Base-by-base conservation (phyloP, 371 early-diverging fungal species). In the Haplosporangium sp. region DNA sequence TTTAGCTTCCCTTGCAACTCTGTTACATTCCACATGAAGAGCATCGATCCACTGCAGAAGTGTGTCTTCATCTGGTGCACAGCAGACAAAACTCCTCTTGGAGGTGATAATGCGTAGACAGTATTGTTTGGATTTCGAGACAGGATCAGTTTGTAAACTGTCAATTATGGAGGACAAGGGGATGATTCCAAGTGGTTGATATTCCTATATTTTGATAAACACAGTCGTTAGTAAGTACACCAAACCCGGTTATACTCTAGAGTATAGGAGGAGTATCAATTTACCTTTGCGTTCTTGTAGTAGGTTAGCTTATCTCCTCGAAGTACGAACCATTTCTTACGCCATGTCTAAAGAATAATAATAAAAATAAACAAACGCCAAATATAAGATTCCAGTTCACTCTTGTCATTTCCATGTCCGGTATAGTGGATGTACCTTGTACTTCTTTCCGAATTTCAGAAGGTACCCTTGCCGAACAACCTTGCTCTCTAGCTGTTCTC, bases 281-380 rank as follows among this genome's bases (percentile, higher is more conserved):
- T 64, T 86, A 91, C 92, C 85, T 91, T 91, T 35, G 90, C 88
- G 71, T 96, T 90, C 78, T 95, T 94, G 84, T 96, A 96, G 73
- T 90, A 92, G 5, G 90, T 86, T 53, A 96, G 77, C n/a, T 88
- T 90, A 59, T 92, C 92, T 45, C 89, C 90, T 45, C 95, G 84
- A 10, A 96, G 76, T 9, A 95, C 96, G 84, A 94, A 94, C 95
- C 94, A 96, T 35, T 94, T 88, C 71, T 91, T 92, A 78, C 92
- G 90, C 96, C 96, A 96, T 20, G 88, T 86, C 90, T 92, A 81
- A 27, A 27, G 27, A 27, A 27, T 27, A 27, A 15, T 11, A 20
- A 50, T 10, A 42, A 47, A 19, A 52, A 50, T 58, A 59, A 38
- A 40, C n/a, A 64, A 19, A 50, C 19, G 10, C 5, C 20, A 64